phyloP scores from a whole-genome alignment of 2,329 filamentous ascomycete genomes.

The Colletotrichum sp. region DNA sequence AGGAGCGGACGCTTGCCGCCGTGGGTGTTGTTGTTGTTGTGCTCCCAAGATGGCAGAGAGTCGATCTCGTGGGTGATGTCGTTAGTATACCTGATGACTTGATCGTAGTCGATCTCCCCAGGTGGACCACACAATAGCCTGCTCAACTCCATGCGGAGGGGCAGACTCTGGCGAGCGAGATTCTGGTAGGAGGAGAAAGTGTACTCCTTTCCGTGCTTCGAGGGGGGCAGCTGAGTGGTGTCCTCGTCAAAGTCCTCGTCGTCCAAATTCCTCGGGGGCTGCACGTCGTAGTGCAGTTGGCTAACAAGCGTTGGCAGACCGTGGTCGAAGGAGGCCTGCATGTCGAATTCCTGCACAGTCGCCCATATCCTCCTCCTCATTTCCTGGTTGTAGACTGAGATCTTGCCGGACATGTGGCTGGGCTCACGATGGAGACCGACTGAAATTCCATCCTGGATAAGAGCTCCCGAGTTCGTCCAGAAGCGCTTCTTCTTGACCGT shows the following conservation, averaged over 20 bases:
- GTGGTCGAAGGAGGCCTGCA: conserved; percentile 67
- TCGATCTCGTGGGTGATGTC: conserved; percentile 67
- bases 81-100: conserved; percentile 66
- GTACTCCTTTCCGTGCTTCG: conserved; percentile 57
- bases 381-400: conserved; percentile 65
- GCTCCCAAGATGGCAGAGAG: conserved; percentile 62
- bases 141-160: conserved; percentile 62
- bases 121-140: conserved; percentile 59
- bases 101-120: conserved; percentile 64
- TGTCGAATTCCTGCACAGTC: conserved; percentile 65
- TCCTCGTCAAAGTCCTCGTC: conserved; percentile 63
- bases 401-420: conserved; percentile 57
- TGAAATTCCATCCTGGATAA: conserved; percentile 63
- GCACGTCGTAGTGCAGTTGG: conserved; percentile 60
- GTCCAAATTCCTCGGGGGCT: conserved; percentile 62
- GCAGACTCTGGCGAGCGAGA: conserved; percentile 60
- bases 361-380: conserved; percentile 67
- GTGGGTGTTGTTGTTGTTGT: conserved; percentile 35
- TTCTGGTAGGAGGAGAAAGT: conserved; percentile 66
- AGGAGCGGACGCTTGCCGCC: conserved; percentile 60
- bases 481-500: conserved; percentile 70
- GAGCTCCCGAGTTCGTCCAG: conserved; percentile 61
- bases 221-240: conserved; percentile 54
- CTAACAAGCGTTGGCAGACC: conserved; percentile 63
- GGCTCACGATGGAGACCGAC: conserved; percentile 66